Evolutionary conservation across 306 rosid species (phyloP), one percentile per base, ranked within the genome.

Genomic region (Ormosia emarginata): DNA sequence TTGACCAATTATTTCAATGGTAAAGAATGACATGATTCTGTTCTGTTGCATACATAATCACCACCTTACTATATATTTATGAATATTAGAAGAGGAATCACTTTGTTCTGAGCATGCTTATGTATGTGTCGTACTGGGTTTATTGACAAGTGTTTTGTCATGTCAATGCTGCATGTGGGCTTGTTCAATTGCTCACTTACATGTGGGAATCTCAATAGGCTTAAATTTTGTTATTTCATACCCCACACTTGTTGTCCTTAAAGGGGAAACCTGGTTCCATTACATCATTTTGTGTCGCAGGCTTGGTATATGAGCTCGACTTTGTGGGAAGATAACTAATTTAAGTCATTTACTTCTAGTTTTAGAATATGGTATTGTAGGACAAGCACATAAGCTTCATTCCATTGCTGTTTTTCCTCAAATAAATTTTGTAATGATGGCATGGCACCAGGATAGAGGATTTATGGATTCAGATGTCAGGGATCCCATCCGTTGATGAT

Each of bases 341-440:
- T n/a, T 56, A 66, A 57, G n/a, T 70, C n/a, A 33, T 82, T 47
- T 68, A n/a, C 17, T 61, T 24, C 37, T 41, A 24, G 62, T 37
- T 61, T 14, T 12, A 40, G 74, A 84, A 11, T n/a, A 44, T n/a
- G 62, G 41, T 49, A 44, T 67, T 66, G 14, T 8, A 41, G 73
- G 56, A 79, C 11, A 30, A 17, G 72, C 71, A 46, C 71, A 46
- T 47, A 39, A 66, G 46, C 66, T 79, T 68, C 69, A 77, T 58
- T 41, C n/a, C 0, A 7, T 74, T 66, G 62, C n/a, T 6, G 3
- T 24, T 63, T 46, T 56, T 17, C 36, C 66, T 75, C 66, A 36
- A 68, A 76, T 66, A 33, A 8, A 30, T 46, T 34, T 12, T 68
- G 24, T 12, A 24, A 14, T 49, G 65, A 74, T 58, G 58, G 15